Percentiles rank a stretch among this genome's conserved stretches.
phyloP scores from a whole-genome alignment of 768 basidiomycete species.

The Panaeolus papilionaceus region DNA sequence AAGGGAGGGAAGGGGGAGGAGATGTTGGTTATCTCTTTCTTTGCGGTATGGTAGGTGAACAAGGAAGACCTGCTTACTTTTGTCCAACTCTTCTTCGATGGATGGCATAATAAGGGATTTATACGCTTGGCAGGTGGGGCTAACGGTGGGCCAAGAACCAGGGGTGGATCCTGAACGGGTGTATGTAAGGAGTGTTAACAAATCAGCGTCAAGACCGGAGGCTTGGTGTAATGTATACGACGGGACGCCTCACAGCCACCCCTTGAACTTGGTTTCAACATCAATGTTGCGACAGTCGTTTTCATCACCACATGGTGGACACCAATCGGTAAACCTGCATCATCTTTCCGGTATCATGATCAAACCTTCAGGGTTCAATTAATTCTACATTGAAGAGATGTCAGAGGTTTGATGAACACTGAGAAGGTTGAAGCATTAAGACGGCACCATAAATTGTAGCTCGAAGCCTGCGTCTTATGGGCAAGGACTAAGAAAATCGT shows the following conservation, averaged over 20 bases:
- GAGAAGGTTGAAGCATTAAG: not conserved
- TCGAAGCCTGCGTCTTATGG: too few species aligned
- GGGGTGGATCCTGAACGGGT: not conserved
- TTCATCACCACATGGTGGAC: not conserved
- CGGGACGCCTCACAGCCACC: not conserved
- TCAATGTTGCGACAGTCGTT: not conserved
- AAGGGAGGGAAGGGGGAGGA: not conserved
- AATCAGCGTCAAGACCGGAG: not conserved
- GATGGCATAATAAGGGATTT: constrained; percentile 3
- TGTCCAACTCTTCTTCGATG: constrained; percentile 1
- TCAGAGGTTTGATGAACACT: not conserved
- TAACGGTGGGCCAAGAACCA: not conserved
- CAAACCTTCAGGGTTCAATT: not conserved
- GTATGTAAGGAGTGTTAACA: not conserved
- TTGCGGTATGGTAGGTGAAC: not conserved
- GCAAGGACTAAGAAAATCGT: not conserved
- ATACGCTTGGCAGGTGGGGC: constrained; percentile 3
- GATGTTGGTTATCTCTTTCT: constrained; percentile 1
- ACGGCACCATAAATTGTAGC: too few species aligned
- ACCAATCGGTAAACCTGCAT: not conserved
- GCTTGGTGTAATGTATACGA: not conserved
- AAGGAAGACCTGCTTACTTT: constrained; percentile 14
- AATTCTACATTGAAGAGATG: not conserved
- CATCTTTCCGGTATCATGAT: not conserved
- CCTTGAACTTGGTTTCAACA: not conserved